A percentile compares a stretch with the other conserved stretches of the same genome.
These are phyloP conservation scores for Geotrichum europaeum DNA, from an alignment of 1,139 yeast genomes.

Conservation along the genomic window DNA sequence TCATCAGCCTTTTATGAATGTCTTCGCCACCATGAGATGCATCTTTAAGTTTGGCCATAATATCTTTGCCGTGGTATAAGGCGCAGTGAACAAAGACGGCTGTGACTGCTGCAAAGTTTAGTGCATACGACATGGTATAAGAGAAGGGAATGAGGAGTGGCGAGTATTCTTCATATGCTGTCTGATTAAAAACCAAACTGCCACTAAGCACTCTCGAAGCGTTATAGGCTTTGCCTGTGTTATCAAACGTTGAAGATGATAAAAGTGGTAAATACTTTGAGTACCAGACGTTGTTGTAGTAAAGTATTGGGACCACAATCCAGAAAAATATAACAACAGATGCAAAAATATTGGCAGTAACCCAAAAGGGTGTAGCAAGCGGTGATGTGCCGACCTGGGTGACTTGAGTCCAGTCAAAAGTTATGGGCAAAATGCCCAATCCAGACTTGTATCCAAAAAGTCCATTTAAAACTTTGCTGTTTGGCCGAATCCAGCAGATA, in stretches of 20 bases:
- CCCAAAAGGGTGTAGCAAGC: slow-evolving; percentile 50
- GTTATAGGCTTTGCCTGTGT: slow-evolving; percentile 37
- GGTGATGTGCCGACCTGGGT: slow-evolving; percentile 37
- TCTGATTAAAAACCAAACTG: slow-evolving; percentile 38
- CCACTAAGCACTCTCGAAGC: slow-evolving; percentile 40
- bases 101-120: slow-evolving; percentile 47
- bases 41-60: slow-evolving; percentile 22
- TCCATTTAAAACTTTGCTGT: slow-evolving; percentile 44
- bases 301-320: slow-evolving; percentile 37
- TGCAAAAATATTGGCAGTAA: slow-evolving; percentile 40
- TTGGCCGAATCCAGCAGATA: slow-evolving; percentile 39
- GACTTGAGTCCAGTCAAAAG: slow-evolving; percentile 44
- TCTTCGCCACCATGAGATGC: slow-evolving; percentile 16
- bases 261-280: slow-evolving; percentile 45
- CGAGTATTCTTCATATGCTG: slow-evolving; percentile 34
- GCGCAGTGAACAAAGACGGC: slow-evolving; percentile 44
- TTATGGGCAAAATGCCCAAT: slow-evolving; percentile 48
- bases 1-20: slow-evolving; percentile 46
- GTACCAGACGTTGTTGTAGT: slow-evolving; percentile 42
- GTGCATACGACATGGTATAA: slow-evolving; percentile 31
- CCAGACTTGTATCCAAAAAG: slow-evolving; percentile 52
- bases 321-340: slow-evolving; percentile 36
- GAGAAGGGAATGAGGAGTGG: slow-evolving; percentile 51
- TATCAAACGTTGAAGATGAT: slow-evolving; percentile 39
- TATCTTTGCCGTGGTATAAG: slow-evolving; percentile 43